Base-by-base conservation (phyloP, 805 yeast species). In the Candida arabinofermentans region DNA sequence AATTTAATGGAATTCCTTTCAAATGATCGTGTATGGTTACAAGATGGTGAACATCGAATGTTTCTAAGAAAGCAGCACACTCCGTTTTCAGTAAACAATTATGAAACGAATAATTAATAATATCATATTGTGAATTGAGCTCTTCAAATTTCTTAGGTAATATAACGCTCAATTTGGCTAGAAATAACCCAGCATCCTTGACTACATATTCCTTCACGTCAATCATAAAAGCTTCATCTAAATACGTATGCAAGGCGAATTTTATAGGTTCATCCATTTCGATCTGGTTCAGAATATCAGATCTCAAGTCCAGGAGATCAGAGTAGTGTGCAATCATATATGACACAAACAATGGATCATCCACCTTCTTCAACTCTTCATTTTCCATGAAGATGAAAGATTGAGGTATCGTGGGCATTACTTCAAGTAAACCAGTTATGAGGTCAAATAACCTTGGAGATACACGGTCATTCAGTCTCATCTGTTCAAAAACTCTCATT, bases 401-500 rank as follows among this genome's bases (percentile, higher is more conserved):
- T 2, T 43, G 39, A 2, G 67, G 65, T 4, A 61, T 21, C 8
- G 35, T 36, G 14, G 56, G 60, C 7, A 54, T 33, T n/a, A 47
- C 44, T 0, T 53, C 57, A 16, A 65, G 42, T 16, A 64, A 31
- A 2, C 54, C 48, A n/a, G 56, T 51, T 0, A 62, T 35, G 30
- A 66, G 45, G 37, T 58, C 66, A 43, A 62, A 57, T 2, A 65
- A 47, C 39, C 66, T 53, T 14, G 64, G 54, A 34, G 53, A 50
- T 7, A 54, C 48, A 12, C 51, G 47, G 2, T 57, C 51, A 34
- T 64, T 54, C 6, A 24, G 24, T 32, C 55, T 52, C 49, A 60
- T 56, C 18, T 45, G 33, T 4, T 31, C 18, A 29, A 67, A 43
- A 9, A 54, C 27, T 3, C 41, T 40, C 16, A 53, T 34, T 17